Base-by-base conservation (phyloP, 371 early-diverging fungal genomes). In the Mortierella sp. region DNA sequence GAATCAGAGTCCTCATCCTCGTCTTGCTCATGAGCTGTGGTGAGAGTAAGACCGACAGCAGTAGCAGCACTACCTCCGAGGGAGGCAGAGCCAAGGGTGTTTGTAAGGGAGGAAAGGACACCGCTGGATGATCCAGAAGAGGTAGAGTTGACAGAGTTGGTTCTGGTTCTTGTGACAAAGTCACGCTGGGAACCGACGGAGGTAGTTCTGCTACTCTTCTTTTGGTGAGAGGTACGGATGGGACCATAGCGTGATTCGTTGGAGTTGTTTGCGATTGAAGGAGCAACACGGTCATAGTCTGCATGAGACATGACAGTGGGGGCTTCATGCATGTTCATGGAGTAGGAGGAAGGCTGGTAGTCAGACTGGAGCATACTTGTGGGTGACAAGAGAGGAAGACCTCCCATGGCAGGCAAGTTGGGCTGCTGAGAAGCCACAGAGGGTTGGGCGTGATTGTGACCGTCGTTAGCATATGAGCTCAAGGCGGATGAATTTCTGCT, bases 61-160 rank as follows among this genome's bases (percentile, higher is more conserved):
- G 40, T 40, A 18, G 40, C 62, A 14, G 55, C 66, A 45, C 57
- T 11, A n/a, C 37, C 43, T 3, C 59, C 61, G 43, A 72, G 37
- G 22, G 68, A 61, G 24, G 73, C 37, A 9, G 68, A 65, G 16
- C 70, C 65, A 45, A 78, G 40, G 32, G 68, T 62, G 20, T 57
- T 37, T 20, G 79, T 57, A 40, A 78, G 35, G 24, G 64, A 60
- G 52, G 64, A 51, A 59, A 78, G 12, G 40, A 70, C 57, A 22
- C 79, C 79, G 57, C 45, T 64, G 0, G 79, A 73, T n/a, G 74
- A 70, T 0, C 61, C 59, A 4, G 78, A 78, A 3, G 79, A 78
- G n/a, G 77, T 72, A 65, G 78, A 72, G 69, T 72, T 77, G 59
- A 72, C 60, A 22, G 79, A 78, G 68, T 66, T 74, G 64, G 73